Evolutionary conservation across 1,284 basidiomycete genomes (phyloP), one percentile per base, ranked within the genome.

Genomic region (Heterobasidion irregulare): DNA sequence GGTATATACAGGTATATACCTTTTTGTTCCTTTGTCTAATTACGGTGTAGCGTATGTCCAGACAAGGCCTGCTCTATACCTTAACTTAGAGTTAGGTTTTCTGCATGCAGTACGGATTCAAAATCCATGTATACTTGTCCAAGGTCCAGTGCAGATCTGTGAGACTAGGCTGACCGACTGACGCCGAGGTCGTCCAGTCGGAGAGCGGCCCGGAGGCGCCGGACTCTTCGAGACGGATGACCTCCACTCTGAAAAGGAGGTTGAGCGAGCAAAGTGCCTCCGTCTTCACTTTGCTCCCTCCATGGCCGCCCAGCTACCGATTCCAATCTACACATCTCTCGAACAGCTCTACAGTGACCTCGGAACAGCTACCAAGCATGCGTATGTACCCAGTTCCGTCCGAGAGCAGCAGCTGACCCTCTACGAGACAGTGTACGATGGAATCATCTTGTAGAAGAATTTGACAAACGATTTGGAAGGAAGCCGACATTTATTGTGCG

Each of bases 401-500:
- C 5, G 10, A 16, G 3, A 6, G 10, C 10, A 16, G 46, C 10
- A 10, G 10, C 9, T 10, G 26, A 10, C 26, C 12, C 16, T 47
- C 26, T 6, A 18, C 18, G 46, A 16, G 46, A 47, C 55, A 79
- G 81, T 5, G 69, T 72, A 55, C 77, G 88, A 19, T 93, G 87
- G 85, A 75, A 83, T 61, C 67, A 75, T 34, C 78, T 94, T 41
- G 74, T 76, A 1, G 69, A 76, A 33, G 75, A 83, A 58, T 94
- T 92, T 67, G 72, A 79, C 62, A 69, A 67, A 53, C 73, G 78
- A 52, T 94, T 88, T 63, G 87, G 86, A 6, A 72, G 73, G 56
- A 78, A 78, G 47, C 88, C 90, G 4, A 72, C 78, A 4, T 84
- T 84, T 62, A 85, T 94, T 59, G 80, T 83, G 1, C 76, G 92